Conservation (phyloP, 805 yeast species). For the Clavispora vitiphila region DNA sequence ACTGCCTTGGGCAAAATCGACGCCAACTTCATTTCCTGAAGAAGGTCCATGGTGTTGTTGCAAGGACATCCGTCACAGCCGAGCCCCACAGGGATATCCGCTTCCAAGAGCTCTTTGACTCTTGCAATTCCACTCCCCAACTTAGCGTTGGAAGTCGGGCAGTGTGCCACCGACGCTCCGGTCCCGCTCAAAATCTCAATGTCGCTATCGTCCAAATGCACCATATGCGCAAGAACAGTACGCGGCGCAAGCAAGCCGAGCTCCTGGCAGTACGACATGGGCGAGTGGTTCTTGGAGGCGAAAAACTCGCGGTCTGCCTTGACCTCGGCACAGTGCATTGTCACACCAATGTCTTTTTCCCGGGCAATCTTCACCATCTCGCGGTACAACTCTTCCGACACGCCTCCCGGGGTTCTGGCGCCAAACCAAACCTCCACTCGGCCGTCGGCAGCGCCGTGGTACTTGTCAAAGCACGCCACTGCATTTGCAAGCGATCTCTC, state of each 20-base stretch:
- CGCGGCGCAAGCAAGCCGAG: constrained; percentile 11
- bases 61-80: constrained; percentile 20
- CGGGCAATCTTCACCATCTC: constrained; percentile 9
- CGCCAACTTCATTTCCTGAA: constrained; percentile 18
- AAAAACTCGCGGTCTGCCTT: constrained; percentile 12
- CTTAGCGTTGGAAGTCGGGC: constrained; percentile 18
- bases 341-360: constrained; percentile 10
- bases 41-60: constrained; percentile 17
- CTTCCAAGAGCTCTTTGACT: constrained; percentile 13
- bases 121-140: constrained; percentile 17
- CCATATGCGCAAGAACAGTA: constrained; percentile 14
- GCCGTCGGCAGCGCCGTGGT: constrained; percentile 10
- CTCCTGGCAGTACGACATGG: constrained; percentile 13
- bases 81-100: constrained; percentile 13
- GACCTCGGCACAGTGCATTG: constrained; percentile 14
- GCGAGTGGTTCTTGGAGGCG: constrained; percentile 12
- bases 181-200: constrained; percentile 7
- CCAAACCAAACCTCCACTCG: constrained; percentile 14
- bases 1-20: constrained; percentile 17
- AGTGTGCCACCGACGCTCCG: constrained; percentile 14
- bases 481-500: constrained; percentile 10
- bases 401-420: constrained; percentile 13
- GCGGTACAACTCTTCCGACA: constrained; percentile 11
- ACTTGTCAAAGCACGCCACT: constrained; percentile 6
- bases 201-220: constrained; percentile 11